These are phyloP conservation scores for Fraxinus pennsylvanica DNA, from an alignment of 257 asterid species.

Conservation along the genomic window DNA sequence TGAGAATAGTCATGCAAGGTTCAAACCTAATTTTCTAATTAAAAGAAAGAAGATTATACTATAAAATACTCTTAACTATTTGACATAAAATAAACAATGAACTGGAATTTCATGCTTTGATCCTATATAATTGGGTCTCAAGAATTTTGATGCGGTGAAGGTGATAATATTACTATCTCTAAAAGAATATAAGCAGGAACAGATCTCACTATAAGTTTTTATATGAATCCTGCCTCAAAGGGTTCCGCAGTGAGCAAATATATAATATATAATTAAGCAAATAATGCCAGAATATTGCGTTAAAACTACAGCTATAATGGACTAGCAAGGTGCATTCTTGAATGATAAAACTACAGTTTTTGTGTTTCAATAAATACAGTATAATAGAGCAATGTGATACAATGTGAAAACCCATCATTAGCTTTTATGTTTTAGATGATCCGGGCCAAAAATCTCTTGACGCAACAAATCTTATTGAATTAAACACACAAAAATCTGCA, in stretches of 20 bases:
- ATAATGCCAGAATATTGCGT: not conserved
- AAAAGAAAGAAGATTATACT: not conserved
- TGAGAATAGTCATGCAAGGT: slow-evolving; percentile 16
- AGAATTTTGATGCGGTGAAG: slow-evolving; percentile 13
- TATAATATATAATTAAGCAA: not conserved
- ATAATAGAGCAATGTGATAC: not conserved
- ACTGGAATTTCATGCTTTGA: not conserved
- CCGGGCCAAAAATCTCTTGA: not conserved
- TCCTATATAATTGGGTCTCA: slow-evolving; percentile 5
- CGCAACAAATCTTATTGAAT: not conserved
- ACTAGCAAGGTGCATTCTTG: not conserved
- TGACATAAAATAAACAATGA: slow-evolving; percentile 1
- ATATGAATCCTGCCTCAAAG: not conserved
- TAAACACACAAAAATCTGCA: slow-evolving; percentile 10
- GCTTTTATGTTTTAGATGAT: not conserved
- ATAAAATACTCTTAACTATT: not conserved
- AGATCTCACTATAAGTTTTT: not conserved
- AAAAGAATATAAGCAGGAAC: not conserved
- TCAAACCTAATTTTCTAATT: slow-evolving; percentile 9
- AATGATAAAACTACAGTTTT: slow-evolving; percentile 4
- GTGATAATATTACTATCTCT: slow-evolving; percentile 8
- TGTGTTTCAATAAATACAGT: not conserved
- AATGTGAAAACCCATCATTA: not conserved
- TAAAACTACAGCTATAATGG: not conserved
- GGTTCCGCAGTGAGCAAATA: not conserved